phyloP scores from a whole-genome alignment of 2,329 filamentous ascomycete genomes.

The Amauroascus verrucosus region DNA sequence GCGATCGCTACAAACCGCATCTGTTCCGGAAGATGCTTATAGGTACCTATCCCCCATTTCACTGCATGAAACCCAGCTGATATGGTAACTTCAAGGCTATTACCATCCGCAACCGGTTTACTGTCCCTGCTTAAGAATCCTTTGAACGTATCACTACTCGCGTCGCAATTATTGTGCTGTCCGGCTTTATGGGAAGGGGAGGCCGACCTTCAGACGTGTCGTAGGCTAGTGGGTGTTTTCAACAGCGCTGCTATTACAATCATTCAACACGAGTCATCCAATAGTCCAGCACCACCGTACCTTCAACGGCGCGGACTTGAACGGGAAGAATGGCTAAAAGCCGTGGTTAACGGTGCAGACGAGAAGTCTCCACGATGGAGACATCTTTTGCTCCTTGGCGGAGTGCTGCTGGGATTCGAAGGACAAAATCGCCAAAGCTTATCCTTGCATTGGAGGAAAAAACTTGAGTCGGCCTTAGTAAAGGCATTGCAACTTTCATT shows the following conservation, averaged over 20 bases:
- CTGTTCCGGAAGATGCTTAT: conserved; percentile 49
- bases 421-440: conserved; percentile 53
- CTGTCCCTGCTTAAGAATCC: conserved; percentile 48
- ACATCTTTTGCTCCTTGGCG: conserved; percentile 69
- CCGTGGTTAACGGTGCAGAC: conserved; percentile 50
- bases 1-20: conserved; percentile 49
- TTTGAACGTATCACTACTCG: conserved; percentile 50
- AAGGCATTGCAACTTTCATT: conserved; percentile 68
- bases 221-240: conserved; percentile 51
- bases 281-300: conserved; percentile 28
- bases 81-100: conserved; percentile 34
- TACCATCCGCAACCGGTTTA: conserved; percentile 43
- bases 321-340: conserved; percentile 49
- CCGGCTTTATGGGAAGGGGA: conserved; percentile 51
- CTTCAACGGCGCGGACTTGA: conserved; percentile 42
- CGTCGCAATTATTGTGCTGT: conserved; percentile 49
- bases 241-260: conserved; percentile 50
- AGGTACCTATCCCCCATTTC: conserved; percentile 33
- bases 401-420: conserved; percentile 67
- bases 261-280: conserved; percentile 37
- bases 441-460: conserved; percentile 53
- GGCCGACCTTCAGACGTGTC: conserved; percentile 45
- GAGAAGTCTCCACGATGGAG: conserved; percentile 63
- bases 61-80: conserved; percentile 16
- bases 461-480: conserved; percentile 62